Evolutionary conservation across 129 eudicot species (phyloP), one percentile per base, ranked within the genome.

Genomic region (Chrysanthemum seticuspe): DNA sequence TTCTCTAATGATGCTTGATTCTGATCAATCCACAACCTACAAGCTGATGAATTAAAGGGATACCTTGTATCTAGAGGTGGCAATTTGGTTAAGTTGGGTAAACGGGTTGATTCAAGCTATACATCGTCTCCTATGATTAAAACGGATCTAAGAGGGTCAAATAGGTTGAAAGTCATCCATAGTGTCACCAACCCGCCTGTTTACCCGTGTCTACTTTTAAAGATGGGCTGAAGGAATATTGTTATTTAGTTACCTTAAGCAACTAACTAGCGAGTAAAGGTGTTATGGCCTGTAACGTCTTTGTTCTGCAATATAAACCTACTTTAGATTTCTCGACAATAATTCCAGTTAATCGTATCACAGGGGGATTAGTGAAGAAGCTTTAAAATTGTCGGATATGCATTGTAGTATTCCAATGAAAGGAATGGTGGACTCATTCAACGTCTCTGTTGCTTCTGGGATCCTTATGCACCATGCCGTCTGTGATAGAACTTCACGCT

Each of bases 341-440:
- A n/a, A 47, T 3, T 34, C 27, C 21, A 15, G 47, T 75, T 48
- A 11, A 45, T 68, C 19, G 78, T 25, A n/a, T 77, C 55, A 68
- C 85, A 90, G 98, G 73, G 97, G 98, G 19, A 90, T 87, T 76
- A 94, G 97, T 53, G 84, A 86, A 8, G 89, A 88, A 72, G 98
- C 97, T 73, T 84, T 94, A 72, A 85, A 76, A 71, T 61, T 84
- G 70, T 90, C 98, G 1, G 97, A 94, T 76, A 60, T 94, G 75
- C 96, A 86, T 71, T 94, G 97, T 75, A 83, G 91, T 79, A 94
- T 94, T 65, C 97, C 98, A 40, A 90, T 94, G 97, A 83, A 76
- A 71, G 98, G 98, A 70, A 94, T 94, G 98, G 98, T 90, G 67
- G 98, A 94, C 78, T 94, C 97, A 0, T 94, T 94, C 69, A 94